Percentiles rank a stretch among this genome's conserved stretches.
Conservation (phyloP, 352 stramenopile genomes). For the Phytophthora fragariaefolia region DNA sequence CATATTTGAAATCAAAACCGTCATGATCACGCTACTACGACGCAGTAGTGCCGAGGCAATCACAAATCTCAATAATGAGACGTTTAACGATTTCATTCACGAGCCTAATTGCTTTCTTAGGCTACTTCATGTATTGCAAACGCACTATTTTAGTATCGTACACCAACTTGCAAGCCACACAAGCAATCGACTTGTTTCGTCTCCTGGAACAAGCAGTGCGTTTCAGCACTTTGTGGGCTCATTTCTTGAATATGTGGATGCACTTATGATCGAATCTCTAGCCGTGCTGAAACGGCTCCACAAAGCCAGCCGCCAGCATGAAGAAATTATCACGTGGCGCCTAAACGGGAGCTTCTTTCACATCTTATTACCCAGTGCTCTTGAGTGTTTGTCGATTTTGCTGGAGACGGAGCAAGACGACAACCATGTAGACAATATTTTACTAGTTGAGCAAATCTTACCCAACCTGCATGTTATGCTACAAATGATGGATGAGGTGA, state of each 20-base stretch:
- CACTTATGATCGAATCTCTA: constrained; percentile 41
- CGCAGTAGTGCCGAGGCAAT: constrained; percentile 31
- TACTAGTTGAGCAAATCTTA: constrained; percentile 44
- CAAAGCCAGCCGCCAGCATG: constrained; percentile 59
- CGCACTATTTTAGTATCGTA: constrained; percentile 48
- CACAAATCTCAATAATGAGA: constrained; percentile 28
- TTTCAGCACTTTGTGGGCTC: constrained; percentile 32
- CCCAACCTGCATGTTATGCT: constrained; percentile 53
- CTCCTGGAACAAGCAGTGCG: neutral
- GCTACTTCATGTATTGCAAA: constrained; percentile 48
- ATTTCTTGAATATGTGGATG: constrained; percentile 51
- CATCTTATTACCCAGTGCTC: constrained; percentile 45
- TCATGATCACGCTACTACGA: constrained; percentile 36
- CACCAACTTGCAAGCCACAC: constrained; percentile 6
- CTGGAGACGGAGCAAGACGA: constrained; percentile 8
- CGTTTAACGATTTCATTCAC: constrained; percentile 20
- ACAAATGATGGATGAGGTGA: constrained; percentile 69
- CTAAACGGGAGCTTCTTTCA: constrained; percentile 65
- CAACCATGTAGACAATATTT: constrained; percentile 17
- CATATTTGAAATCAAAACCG: constrained; percentile 18
- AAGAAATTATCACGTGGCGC: constrained; percentile 53
- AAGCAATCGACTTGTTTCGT: neutral
- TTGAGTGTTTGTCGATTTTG: constrained; percentile 55
- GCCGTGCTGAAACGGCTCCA: constrained; percentile 55
- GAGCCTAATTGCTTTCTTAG: constrained; percentile 39